Evolutionary conservation across 2,329 filamentous ascomycete genomes (phyloP).

Genomic region (Lasiodiplodia citricola): DNA sequence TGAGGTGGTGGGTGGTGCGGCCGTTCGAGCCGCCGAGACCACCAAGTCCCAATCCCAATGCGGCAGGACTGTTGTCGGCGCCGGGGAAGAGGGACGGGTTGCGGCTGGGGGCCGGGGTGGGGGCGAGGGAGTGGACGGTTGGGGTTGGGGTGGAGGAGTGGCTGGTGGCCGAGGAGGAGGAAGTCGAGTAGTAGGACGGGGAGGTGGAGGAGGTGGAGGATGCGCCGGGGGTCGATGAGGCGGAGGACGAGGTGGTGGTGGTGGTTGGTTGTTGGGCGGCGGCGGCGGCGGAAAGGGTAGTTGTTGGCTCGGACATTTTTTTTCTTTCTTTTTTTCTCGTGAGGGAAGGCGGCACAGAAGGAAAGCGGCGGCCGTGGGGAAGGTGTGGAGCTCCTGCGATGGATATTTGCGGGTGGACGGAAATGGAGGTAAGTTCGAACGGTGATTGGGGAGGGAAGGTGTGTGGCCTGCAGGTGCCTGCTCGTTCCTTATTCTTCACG

Average conservation of each 20-base stretch:
- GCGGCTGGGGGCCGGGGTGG: slow-evolving; percentile 16
- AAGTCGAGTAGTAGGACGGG: neutral
- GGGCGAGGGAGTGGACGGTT: neutral
- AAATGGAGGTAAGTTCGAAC: neutral
- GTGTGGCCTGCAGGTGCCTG: neutral
- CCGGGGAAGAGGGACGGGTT: slow-evolving; percentile 12
- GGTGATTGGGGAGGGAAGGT: neutral
- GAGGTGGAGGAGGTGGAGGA: neutral
- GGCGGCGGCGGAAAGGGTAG: no score
- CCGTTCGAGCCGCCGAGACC: neutral
- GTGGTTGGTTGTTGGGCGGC: neutral
- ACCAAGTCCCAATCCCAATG: no score
- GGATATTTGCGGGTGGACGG: no score
- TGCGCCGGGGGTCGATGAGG: neutral
- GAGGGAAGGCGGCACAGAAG: no score
- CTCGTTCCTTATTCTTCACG: neutral
- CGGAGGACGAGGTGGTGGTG: neutral
- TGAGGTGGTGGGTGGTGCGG: neutral
- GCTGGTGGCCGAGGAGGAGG: neutral
- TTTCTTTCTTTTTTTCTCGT: neutral
- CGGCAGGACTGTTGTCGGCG: neutral
- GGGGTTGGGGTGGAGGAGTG: neutral
- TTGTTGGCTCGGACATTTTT: neutral
- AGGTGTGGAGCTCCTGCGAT: neutral
- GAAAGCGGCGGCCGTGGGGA: neutral